Conservation (phyloP, 192 early-diverging fungal species). For the Rhizophlyctis rosea region DNA sequence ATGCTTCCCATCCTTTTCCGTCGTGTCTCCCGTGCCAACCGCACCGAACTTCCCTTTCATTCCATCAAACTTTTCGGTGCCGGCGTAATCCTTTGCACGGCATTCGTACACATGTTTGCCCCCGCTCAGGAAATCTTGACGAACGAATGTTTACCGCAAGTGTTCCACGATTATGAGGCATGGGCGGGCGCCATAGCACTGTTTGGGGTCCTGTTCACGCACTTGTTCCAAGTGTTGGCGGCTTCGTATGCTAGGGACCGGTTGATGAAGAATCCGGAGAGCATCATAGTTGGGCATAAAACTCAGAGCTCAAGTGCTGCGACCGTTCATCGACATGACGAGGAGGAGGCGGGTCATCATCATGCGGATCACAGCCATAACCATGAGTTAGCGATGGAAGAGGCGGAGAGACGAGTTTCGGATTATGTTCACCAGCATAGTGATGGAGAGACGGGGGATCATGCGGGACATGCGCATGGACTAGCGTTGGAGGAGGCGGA, state of each 20-base stretch:
- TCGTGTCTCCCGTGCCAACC: too few relatives aligned
- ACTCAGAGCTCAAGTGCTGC: too few relatives aligned
- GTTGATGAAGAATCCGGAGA: too few relatives aligned
- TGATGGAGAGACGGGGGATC: too few relatives aligned
- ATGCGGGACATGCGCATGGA: conserved; percentile 7
- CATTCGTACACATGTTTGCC: conserved; percentile 44
- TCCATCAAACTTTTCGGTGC: conserved; percentile 50
- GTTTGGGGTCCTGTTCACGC: conserved; percentile 22
- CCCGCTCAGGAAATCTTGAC: conserved; percentile 27
- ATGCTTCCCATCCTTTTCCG: conserved; percentile 28
- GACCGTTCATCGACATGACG: too few relatives aligned
- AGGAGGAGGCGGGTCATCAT: too few relatives aligned
- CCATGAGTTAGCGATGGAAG: too few relatives aligned
- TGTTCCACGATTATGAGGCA: conserved; percentile 26
- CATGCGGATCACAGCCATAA: too few relatives aligned
- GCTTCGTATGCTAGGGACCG: too few relatives aligned
- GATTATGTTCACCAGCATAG: too few relatives aligned
- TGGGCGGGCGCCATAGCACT: conserved; percentile 30
- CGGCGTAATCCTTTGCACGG: conserved; percentile 47
- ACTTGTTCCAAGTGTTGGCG: conserved; percentile 33
- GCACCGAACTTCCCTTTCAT: conserved; percentile 19
- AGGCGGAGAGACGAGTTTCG: too few relatives aligned
- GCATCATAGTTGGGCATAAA: too few relatives aligned
- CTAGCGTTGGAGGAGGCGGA: conserved; percentile 6
- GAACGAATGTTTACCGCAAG: conserved; percentile 26